A percentile compares a stretch with the other conserved stretches of the same genome.
Conservation (phyloP, 371 early-diverging fungal species). For the Zychaea mexicana region DNA sequence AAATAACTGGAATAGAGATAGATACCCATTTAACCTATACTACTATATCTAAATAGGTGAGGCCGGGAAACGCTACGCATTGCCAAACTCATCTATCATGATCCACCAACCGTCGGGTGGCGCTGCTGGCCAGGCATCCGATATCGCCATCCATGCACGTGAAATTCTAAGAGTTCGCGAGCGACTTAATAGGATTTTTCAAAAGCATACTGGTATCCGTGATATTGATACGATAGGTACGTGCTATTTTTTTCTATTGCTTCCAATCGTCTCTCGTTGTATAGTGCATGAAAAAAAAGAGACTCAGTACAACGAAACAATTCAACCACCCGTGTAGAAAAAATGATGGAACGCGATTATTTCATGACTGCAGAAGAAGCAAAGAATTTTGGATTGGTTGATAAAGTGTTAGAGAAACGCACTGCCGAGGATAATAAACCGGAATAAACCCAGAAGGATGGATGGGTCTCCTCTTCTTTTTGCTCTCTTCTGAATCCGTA, state of each 20-base stretch:
- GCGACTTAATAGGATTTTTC: conserved; percentile 85
- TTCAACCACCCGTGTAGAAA: conserved; percentile 59
- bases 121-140: conserved; percentile 95
- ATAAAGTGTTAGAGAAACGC: conserved; percentile 77
- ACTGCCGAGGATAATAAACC: conserved; percentile 1
- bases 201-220: conserved; percentile 83
- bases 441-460: background rate
- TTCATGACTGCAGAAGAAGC: conserved; percentile 96
- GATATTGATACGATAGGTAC: conserved; percentile 83
- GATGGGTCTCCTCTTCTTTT: no score
- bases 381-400: conserved; percentile 90
- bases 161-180: conserved; percentile 93
- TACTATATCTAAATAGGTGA: no score
- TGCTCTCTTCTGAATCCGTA: no score
- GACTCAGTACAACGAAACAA: background rate
- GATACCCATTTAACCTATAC: background rate
- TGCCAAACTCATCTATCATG: conserved; percentile 96
- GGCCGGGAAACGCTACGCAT: conserved; percentile 83
- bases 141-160: conserved; percentile 96
- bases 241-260: background rate
- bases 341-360: conserved; percentile 92
- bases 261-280: background rate
- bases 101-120: conserved; percentile 98
- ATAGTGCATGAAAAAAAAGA: background rate
- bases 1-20: background rate